Percentiles rank a stretch among this genome's conserved stretches.
Evolutionary conservation across 345 rosid species (phyloP).

Genomic region (Salix purpurea): DNA sequence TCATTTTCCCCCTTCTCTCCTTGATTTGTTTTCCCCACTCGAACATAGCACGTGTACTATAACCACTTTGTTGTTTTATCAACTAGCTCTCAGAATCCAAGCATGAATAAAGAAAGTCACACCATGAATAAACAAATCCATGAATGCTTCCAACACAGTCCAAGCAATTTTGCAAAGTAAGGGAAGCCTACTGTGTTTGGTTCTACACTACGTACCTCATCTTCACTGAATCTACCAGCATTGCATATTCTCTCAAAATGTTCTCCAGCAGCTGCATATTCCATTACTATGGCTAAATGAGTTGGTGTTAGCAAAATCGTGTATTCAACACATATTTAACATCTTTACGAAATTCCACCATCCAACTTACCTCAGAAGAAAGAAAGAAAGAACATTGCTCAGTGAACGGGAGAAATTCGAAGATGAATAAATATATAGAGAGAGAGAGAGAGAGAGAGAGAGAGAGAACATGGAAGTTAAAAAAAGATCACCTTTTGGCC

Average conservation of each 20-base stretch:
- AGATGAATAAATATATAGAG: too few relatives aligned
- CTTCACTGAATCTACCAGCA: conserved; percentile 24
- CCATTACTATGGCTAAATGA: conserved; percentile 29
- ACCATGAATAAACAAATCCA: too few relatives aligned
- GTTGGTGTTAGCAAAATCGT: conserved; percentile 9
- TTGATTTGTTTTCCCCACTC: too few relatives aligned
- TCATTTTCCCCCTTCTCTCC: too few relatives aligned
- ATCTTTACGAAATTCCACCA: neutral
- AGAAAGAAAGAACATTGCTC: neutral
- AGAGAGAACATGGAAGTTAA: neutral
- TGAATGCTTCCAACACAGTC: too few relatives aligned
- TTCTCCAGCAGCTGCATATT: conserved; percentile 25
- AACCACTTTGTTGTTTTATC: too few relatives aligned
- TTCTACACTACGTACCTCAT: conserved; percentile 5
- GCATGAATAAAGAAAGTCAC: too few relatives aligned
- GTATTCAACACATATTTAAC: neutral
- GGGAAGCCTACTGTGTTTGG: neutral
- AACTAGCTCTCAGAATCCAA: too few relatives aligned
- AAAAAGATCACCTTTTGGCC: conserved; percentile 11
- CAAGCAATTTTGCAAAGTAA: too few relatives aligned
- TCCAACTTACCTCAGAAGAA: neutral
- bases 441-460: too few relatives aligned
- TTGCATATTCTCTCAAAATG: conserved; percentile 25
- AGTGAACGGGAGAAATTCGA: neutral
- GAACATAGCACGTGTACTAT: too few relatives aligned